Percentiles rank a stretch among this genome's conserved stretches.
These are phyloP conservation scores for Tritrichomonas musculus DNA, from an alignment of 208 protist genomes.

Conservation along the genomic window DNA sequence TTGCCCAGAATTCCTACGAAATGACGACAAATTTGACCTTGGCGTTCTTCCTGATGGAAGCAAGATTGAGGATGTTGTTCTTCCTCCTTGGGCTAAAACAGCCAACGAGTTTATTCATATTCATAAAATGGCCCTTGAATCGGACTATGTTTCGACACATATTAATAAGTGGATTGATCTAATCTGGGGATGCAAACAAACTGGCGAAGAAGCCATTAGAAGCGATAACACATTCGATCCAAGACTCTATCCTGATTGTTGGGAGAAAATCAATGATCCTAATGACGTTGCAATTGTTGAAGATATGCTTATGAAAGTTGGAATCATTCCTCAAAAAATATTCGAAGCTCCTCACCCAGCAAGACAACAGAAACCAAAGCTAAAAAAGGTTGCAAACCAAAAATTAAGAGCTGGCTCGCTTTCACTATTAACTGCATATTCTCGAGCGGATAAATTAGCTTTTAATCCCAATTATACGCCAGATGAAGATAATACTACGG, in stretches of 20 bases:
- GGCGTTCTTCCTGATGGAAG: conserved; percentile 42
- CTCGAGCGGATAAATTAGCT: too few relatives aligned
- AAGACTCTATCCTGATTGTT: neutral
- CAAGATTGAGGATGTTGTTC: conserved; percentile 37
- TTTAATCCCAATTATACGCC: too few relatives aligned
- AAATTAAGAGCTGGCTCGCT: too few relatives aligned
- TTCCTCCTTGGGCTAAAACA: conserved; percentile 44
- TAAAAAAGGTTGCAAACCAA: too few relatives aligned
- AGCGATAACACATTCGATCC: neutral
- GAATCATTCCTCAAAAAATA: neutral
- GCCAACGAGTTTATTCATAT: neutral
- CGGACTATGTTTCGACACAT: neutral
- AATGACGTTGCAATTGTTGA: neutral
- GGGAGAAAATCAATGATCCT: neutral
- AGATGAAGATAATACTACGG: too few relatives aligned
- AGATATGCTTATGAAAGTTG: neutral
- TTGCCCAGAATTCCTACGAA: conserved; percentile 53
- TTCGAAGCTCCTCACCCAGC: neutral
- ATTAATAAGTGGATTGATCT: conserved; percentile 10
- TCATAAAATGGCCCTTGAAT: neutral
- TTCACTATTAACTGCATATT: too few relatives aligned
- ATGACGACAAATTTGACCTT: conserved; percentile 49
- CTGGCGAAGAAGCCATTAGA: neutral
- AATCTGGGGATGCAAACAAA: neutral
- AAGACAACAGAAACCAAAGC: neutral